Conservation (phyloP, 805 yeast genomes). For the Kluyveromyces siamensis region DNA sequence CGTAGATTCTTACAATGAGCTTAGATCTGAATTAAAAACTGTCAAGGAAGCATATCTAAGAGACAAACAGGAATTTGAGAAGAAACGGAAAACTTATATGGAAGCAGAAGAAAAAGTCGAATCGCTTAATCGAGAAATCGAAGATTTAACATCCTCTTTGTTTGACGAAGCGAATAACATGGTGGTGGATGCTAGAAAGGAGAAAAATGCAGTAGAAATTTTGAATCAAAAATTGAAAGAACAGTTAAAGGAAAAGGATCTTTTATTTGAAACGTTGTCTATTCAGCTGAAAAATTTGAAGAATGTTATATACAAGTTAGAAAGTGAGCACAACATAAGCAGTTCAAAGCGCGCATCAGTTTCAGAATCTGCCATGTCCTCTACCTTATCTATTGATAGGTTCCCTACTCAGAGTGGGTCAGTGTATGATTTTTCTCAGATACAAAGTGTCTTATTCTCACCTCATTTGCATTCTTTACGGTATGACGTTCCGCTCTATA, state of each 20-base stretch:
- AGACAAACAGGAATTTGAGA: conserved; percentile 23
- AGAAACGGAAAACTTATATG: conserved; percentile 15
- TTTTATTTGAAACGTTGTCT: conserved; percentile 52
- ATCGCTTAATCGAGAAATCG: conserved; percentile 62
- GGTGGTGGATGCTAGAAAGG: conserved; percentile 72
- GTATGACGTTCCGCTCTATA: conserved; percentile 32
- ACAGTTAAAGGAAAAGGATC: conserved; percentile 60
- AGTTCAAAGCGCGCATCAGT: conserved; percentile 3
- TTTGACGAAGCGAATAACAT: conserved; percentile 79
- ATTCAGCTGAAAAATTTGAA: conserved; percentile 63
- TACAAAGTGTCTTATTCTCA: conserved; percentile 26
- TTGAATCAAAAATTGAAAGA: conserved; percentile 47
- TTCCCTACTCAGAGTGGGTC: conserved; percentile 9
- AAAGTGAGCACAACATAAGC: conserved; percentile 9
- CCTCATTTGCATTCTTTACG: conserved; percentile 35
- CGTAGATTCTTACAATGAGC: conserved; percentile 19
- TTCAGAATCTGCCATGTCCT: conserved; percentile 11
- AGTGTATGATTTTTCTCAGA: conserved; percentile 4
- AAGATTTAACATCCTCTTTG: conserved; percentile 65
- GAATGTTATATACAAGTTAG: conserved; percentile 46
- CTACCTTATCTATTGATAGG: conserved; percentile 16
- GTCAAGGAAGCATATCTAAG: conserved; percentile 10
- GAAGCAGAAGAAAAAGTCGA: conserved; percentile 29
- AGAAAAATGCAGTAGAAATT: conserved; percentile 48
- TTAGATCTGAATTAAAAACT: conserved; percentile 28